Evolutionary conservation across 108 stramenopile genomes (phyloP).

Genomic region (Skeletonema grethae): DNA sequence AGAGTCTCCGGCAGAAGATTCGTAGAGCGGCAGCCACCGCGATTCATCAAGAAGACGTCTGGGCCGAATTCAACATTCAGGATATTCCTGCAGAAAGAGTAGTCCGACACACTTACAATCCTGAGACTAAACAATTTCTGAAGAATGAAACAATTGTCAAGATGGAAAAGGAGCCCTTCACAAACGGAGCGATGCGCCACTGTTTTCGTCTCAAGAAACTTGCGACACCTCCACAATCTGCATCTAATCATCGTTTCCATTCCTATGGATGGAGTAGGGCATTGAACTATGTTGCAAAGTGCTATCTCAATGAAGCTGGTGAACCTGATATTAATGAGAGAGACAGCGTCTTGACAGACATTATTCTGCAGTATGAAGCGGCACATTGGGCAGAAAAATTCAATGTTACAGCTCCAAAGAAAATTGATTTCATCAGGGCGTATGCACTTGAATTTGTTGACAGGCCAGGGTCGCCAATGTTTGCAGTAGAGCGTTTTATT

Average conservation of each 20-base stretch:
- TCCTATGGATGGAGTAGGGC: slow-evolving; percentile 76
- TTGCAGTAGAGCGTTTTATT: slow-evolving; percentile 85
- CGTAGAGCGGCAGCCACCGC: slow-evolving; percentile 50
- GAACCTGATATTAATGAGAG: slow-evolving; percentile 58
- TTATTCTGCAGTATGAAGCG: slow-evolving; percentile 81
- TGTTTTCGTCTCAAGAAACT: slow-evolving; percentile 86
- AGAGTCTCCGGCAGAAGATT: slow-evolving; percentile 41
- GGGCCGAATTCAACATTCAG: slow-evolving; percentile 70
- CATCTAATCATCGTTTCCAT: slow-evolving; percentile 76
- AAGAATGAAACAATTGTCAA: slow-evolving; percentile 75
- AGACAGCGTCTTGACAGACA: slow-evolving; percentile 68
- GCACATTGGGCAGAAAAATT: slow-evolving; percentile 71
- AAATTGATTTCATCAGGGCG: slow-evolving; percentile 75
- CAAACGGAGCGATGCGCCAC: slow-evolving; percentile 82
- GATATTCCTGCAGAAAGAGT: slow-evolving; percentile 73
- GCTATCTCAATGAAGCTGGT: slow-evolving; percentile 54
- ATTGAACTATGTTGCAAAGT: slow-evolving; percentile 77
- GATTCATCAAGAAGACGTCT: slow-evolving; percentile 64
- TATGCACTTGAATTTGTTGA: slow-evolving; percentile 83
- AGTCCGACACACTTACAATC: slow-evolving; percentile 72
- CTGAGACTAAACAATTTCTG: slow-evolving; percentile 54
- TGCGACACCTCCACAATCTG: slow-evolving; percentile 61
- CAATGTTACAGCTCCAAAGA: slow-evolving; percentile 72
- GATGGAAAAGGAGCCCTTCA: slow-evolving; percentile 68
- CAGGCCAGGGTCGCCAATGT: slow-evolving; percentile 64